Percentiles rank a stretch among this genome's conserved stretches.
phyloP scores from a whole-genome alignment of 305 asterid genomes.

The Plantago rigida region DNA sequence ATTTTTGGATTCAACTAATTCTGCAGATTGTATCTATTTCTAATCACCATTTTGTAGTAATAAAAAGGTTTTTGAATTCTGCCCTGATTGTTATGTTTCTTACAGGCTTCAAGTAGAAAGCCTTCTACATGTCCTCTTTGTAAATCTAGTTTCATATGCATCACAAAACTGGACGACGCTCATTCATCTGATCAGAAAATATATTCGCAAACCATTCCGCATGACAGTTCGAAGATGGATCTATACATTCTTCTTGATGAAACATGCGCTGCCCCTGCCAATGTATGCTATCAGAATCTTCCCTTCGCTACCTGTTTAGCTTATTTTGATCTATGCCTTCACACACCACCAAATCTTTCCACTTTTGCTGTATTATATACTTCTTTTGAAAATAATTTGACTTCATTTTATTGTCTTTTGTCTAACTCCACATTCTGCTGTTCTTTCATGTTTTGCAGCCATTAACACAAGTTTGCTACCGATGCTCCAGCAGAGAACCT shows the following conservation, averaged over 20 bases:
- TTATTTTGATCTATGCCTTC: conserved; percentile 11
- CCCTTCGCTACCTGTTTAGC: conserved; percentile 1
- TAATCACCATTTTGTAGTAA: not conserved
- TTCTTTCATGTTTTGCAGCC: conserved; percentile 33
- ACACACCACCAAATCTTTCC: conserved; percentile 2
- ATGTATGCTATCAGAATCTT: conserved; percentile 37
- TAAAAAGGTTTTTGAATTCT: not conserved
- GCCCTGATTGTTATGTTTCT: conserved; percentile 12
- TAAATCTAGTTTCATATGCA: conserved; percentile 60
- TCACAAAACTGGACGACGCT: conserved; percentile 63
- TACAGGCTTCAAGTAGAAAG: conserved; percentile 40
- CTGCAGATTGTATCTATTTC: no score
- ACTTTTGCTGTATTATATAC: not conserved
- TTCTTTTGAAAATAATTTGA: not conserved
- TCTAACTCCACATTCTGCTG: conserved; percentile 14
- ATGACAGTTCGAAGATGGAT: conserved; percentile 34
- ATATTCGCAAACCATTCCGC: conserved; percentile 68
- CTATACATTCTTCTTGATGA: conserved; percentile 53
- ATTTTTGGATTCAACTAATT: not conserved
- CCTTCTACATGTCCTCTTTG: conserved; percentile 69
- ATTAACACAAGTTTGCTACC: conserved; percentile 43
- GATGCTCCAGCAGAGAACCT: conserved; percentile 62
- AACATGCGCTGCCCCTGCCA: conserved; percentile 27
- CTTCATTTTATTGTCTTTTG: not conserved
- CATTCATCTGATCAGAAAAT: conserved; percentile 71